These are phyloP conservation scores for Pyrus hybrid DNA, from an alignment of 331 rosid species.

Conservation along the genomic window DNA sequence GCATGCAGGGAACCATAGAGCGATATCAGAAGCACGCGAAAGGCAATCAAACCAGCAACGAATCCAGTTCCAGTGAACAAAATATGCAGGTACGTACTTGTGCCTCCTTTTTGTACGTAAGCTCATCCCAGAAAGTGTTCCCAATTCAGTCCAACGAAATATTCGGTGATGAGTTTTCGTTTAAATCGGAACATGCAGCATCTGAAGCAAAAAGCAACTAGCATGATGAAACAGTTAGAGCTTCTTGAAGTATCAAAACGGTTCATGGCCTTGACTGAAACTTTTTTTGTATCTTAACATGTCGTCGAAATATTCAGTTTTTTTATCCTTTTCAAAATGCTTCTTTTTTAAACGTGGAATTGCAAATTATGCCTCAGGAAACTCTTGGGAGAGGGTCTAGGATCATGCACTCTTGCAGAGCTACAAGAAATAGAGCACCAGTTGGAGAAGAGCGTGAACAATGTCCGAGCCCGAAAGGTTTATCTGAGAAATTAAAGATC, in stretches of 20 bases:
- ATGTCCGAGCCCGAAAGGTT: slow-evolving; percentile 76
- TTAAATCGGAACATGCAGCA: slow-evolving; percentile 30
- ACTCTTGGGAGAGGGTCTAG: slow-evolving; percentile 66
- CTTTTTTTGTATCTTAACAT: slow-evolving; percentile 1
- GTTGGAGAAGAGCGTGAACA: slow-evolving; percentile 56
- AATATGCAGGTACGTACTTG: slow-evolving; percentile 39
- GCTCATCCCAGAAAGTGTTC: background rate
- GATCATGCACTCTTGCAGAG: slow-evolving; percentile 59
- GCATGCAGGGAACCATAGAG: slow-evolving; percentile 52
- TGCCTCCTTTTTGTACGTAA: slow-evolving; percentile 1
- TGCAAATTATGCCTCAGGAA: slow-evolving; percentile 36
- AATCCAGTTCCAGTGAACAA: slow-evolving; percentile 28
- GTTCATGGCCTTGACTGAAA: slow-evolving; percentile 24
- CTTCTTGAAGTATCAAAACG: slow-evolving; percentile 68
- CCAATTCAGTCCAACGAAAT: background rate
- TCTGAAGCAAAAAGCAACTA: slow-evolving; percentile 56
- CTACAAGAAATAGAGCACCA: slow-evolving; percentile 60
- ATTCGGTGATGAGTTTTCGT: background rate
- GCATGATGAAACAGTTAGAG: slow-evolving; percentile 66
- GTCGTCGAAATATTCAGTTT: background rate
- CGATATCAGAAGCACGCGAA: slow-evolving; percentile 55
- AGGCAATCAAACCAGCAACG: slow-evolving; percentile 19
- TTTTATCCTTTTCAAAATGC: background rate
- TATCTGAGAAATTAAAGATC: background rate
- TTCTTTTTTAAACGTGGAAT: background rate